Evolutionary conservation across 257 asterid genomes (phyloP).

Genomic region (Solanum neorickii): DNA sequence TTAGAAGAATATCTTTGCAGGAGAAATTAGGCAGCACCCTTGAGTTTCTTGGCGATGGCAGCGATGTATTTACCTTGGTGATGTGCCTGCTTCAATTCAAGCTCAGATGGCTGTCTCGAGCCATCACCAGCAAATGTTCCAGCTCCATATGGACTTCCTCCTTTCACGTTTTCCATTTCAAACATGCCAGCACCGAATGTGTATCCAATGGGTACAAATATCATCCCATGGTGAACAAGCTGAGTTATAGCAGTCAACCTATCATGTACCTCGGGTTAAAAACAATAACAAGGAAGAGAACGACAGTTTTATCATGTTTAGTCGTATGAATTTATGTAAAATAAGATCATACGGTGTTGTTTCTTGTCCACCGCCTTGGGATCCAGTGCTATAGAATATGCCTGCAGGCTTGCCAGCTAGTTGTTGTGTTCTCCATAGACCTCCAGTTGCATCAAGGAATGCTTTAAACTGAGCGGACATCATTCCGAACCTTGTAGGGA

Average conservation of each 20-base stretch:
- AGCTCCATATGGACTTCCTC: constrained; percentile 89
- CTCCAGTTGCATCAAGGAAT: constrained; percentile 73
- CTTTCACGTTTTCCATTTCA: constrained; percentile 68
- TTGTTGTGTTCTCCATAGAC: constrained; percentile 74
- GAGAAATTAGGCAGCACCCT: constrained; percentile 21
- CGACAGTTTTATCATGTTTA: background rate
- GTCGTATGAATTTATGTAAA: background rate
- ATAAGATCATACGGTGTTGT: constrained; percentile 48
- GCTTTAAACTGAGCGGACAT: constrained; percentile 90
- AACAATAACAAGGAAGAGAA: background rate
- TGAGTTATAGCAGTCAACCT: constrained; percentile 82
- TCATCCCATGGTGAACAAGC: constrained; percentile 69
- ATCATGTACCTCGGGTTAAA: background rate
- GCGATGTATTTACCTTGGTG: constrained; percentile 57
- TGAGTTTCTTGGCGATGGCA: constrained; percentile 42
- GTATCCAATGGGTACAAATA: constrained; percentile 67
- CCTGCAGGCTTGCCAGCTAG: constrained; percentile 94
- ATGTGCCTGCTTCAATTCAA: constrained; percentile 43
- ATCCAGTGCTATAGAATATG: constrained; percentile 75
- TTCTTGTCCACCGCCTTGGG: constrained; percentile 87
- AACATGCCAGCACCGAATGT: constrained; percentile 80
- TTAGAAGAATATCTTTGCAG: background rate
- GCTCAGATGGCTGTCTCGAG: constrained; percentile 42
- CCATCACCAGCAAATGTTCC: constrained; percentile 82
- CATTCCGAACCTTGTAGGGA: constrained; percentile 80